A percentile compares a stretch with the other conserved stretches of the same genome.
Evolutionary conservation across 305 asterid genomes (phyloP).

Genomic region (Fraxinus paxiana): DNA sequence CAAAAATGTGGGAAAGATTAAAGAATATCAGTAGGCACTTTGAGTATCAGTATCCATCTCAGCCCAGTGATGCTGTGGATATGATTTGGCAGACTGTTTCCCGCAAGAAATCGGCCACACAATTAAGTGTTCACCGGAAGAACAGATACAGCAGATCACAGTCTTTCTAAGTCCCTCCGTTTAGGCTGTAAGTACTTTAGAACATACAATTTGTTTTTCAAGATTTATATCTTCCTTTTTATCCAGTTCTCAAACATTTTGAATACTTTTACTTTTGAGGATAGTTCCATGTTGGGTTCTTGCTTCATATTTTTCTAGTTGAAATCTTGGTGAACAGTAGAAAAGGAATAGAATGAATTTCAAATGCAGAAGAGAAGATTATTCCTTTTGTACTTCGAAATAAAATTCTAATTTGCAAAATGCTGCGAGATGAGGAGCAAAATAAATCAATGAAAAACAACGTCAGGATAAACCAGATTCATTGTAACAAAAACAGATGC

Average conservation of each 20-base stretch:
- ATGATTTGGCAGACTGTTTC: conserved; percentile 87
- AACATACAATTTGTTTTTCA: conserved; percentile 4
- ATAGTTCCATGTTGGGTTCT: neutral
- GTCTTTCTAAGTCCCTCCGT: neutral
- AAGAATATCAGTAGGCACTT: conserved; percentile 45
- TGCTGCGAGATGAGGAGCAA: neutral
- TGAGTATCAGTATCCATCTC: conserved; percentile 73
- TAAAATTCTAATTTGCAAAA: neutral
- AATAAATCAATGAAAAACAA: neutral
- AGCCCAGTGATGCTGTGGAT: conserved; percentile 69
- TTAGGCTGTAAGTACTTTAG: neutral
- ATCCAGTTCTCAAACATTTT: neutral
- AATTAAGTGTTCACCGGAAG: conserved; percentile 43
- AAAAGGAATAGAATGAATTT: neutral
- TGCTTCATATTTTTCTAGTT: neutral
- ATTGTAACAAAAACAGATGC: neutral
- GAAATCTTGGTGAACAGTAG: neutral
- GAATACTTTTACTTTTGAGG: neutral
- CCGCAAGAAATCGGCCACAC: conserved; percentile 42
- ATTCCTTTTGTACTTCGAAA: neutral
- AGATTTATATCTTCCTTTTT: neutral
- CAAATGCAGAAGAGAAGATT: neutral
- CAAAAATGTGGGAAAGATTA: conserved; percentile 68
- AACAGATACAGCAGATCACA: conserved; percentile 55
- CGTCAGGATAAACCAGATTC: neutral